Evolutionary conservation across 257 asterid genomes (phyloP).

Genomic region (Solanum ossicruentum): DNA sequence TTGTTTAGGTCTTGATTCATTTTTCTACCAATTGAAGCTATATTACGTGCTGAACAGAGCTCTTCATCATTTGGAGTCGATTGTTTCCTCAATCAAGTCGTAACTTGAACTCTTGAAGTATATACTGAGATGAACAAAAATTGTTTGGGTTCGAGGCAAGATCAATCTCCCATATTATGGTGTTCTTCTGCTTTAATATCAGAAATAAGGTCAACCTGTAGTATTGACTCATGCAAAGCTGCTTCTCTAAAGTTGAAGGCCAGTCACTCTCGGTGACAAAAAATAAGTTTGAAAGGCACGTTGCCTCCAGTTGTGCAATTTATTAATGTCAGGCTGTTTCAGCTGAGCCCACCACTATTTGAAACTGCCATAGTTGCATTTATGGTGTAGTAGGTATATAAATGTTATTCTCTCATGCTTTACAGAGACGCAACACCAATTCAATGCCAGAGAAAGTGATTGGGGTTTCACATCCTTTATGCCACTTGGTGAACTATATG

Average conservation of each 20-base stretch:
- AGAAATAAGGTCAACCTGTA: neutral
- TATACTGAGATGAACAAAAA: neutral
- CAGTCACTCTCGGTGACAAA: neutral
- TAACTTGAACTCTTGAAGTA: neutral
- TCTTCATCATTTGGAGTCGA: neutral
- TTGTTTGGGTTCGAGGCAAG: neutral
- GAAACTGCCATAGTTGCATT: neutral
- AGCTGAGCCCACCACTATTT: neutral
- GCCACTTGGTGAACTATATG: slow-evolving; percentile 87
- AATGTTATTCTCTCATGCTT: neutral
- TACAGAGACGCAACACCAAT: slow-evolving; percentile 91
- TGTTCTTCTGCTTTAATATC: neutral
- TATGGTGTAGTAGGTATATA: neutral
- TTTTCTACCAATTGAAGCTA: neutral
- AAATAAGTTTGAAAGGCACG: neutral
- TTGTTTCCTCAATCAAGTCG: neutral
- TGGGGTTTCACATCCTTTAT: slow-evolving; percentile 98
- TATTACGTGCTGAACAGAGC: neutral
- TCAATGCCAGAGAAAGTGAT: slow-evolving; percentile 89
- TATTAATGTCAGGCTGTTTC: neutral
- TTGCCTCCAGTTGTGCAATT: neutral
- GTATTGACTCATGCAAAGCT: neutral
- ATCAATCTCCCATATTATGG: neutral
- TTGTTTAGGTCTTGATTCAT: neutral
- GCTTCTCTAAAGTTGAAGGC: neutral